These are phyloP conservation scores for Sarocladium oryzae DNA, from an alignment of 2,329 filamentous ascomycete genomes.

Conservation along the genomic window DNA sequence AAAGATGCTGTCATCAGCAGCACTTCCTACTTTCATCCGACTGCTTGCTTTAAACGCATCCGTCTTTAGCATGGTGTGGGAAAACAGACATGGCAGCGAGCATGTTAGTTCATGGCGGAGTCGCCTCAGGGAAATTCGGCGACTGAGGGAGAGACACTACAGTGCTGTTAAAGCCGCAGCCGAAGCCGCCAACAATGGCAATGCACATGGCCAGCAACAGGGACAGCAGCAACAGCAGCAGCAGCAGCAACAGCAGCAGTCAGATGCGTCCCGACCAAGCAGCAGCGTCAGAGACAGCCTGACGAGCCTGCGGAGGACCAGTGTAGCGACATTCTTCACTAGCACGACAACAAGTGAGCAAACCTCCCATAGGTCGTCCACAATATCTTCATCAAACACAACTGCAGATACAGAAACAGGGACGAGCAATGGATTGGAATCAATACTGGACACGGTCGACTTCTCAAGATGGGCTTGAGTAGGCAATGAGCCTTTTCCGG, in stretches of 20 bases:
- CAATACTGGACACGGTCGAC: slow-evolving; percentile 39
- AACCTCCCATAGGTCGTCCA: slow-evolving; percentile 52
- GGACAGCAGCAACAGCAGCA: slow-evolving; percentile 16
- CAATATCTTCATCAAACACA: slow-evolving; percentile 45
- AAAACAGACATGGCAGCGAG: slow-evolving; percentile 67
- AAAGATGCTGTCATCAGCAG: slow-evolving; percentile 80
- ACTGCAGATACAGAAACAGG: slow-evolving; percentile 49
- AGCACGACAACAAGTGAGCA: slow-evolving; percentile 50
- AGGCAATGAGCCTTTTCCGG: background rate
- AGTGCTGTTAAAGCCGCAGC: slow-evolving; percentile 33
- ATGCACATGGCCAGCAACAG: slow-evolving; percentile 2
- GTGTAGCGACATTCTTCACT: slow-evolving; percentile 59
- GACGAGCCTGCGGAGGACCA: slow-evolving; percentile 54
- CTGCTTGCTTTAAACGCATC: slow-evolving; percentile 88
- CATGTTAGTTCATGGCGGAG: slow-evolving; percentile 86
- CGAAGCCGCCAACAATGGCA: slow-evolving; percentile 12
- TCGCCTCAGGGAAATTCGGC: slow-evolving; percentile 76
- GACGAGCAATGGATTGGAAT: slow-evolving; percentile 19
- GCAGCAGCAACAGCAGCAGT: slow-evolving; percentile 16
- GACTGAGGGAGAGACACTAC: slow-evolving; percentile 62
- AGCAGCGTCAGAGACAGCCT: slow-evolving; percentile 55
- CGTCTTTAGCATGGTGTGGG: slow-evolving; percentile 90
- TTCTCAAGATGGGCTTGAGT: slow-evolving; percentile 42
- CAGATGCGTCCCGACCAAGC: slow-evolving; percentile 31
- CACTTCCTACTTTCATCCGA: slow-evolving; percentile 78